Base-by-base conservation (phyloP, 257 asterid genomes). In the Solanum gandarillasii region DNA sequence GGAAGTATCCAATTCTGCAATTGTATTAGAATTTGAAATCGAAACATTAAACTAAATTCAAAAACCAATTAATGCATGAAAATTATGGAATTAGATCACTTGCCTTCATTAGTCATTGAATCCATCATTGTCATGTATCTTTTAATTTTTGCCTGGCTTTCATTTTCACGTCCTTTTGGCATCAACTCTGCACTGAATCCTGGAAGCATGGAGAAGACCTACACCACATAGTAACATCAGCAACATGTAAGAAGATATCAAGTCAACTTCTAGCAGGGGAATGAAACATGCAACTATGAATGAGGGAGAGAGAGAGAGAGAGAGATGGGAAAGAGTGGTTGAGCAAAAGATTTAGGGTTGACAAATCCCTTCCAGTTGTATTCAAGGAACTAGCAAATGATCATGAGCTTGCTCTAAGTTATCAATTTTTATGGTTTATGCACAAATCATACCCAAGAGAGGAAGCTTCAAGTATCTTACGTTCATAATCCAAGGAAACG, bases 101-200 rank as follows among this genome's bases (percentile, higher is more conserved):
- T 89, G 87, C 98, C 99, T 93, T 96, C 95, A 85, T 97, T 94
- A 65, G 99, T 97, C 99, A 97, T 97, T 3, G 99, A 97, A 89
- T 97, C 99, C 99, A 96, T 94, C 98, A 97, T 96, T 65, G 98
- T 97, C 99, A 95, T 95, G 89, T 94, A 97, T 86, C 99, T 91
- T 91, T 97, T 95, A 38, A 96, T 90, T 92, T 97, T 97, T 25
- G 98, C 92, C 88, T 94, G 99, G 89, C 98, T 97, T 93, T 95
- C 98, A 89, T 95, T 94, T 90, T 96, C 99, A 73, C 90, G 98
- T 38, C 99, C 99, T 92, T 97, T 90, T 71, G 99, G 98, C 99
- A 97, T 96, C 91, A 95, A 91, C 93, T 96, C 98, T 75, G 94
- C 93, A 90, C 96, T 94, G 85, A 94, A 97, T 88, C 99, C 99